Evolutionary conservation across 2,329 filamentous ascomycete genomes (phyloP).

Genomic region (Didymella keratinophila): DNA sequence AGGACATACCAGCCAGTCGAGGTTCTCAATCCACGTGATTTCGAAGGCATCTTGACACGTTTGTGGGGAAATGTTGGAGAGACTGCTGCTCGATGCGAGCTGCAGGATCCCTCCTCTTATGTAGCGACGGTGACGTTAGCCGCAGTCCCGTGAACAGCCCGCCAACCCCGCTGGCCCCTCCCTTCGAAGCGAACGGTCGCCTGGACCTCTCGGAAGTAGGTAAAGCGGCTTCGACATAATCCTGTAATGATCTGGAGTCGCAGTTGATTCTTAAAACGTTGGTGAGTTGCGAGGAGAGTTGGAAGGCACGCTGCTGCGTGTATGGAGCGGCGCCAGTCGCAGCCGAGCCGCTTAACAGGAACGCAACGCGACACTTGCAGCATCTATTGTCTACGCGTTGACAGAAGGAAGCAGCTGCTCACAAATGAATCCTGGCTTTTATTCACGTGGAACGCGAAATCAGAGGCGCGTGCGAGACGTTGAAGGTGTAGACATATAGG

Average conservation of each 20-base stretch:
- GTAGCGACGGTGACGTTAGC: slow-evolving; percentile 8
- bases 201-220: not conserved
- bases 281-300: not conserved
- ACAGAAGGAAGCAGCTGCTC: no score
- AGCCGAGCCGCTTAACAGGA: not conserved
- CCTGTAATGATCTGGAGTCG: not conserved
- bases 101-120: slow-evolving; percentile 9
- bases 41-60: slow-evolving; percentile 45
- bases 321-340: not conserved
- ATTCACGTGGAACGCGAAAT: no score
- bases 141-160: slow-evolving; percentile 12
- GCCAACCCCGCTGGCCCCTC: slow-evolving; percentile 16
- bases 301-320: not conserved
- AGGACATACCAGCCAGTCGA: slow-evolving; percentile 53
- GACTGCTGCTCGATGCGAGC: slow-evolving; percentile 16
- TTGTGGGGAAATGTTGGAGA: slow-evolving; percentile 12
- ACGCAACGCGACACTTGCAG: not conserved
- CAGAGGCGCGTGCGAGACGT: no score
- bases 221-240: not conserved
- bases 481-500: no score
- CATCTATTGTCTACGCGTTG: not conserved
- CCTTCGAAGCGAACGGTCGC: slow-evolving; percentile 3
- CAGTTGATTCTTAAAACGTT: not conserved
- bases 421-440: no score
- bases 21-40: slow-evolving; percentile 54